Conservation (phyloP, 208 protist species). For the Acanthamoeba pearcei region DNA sequence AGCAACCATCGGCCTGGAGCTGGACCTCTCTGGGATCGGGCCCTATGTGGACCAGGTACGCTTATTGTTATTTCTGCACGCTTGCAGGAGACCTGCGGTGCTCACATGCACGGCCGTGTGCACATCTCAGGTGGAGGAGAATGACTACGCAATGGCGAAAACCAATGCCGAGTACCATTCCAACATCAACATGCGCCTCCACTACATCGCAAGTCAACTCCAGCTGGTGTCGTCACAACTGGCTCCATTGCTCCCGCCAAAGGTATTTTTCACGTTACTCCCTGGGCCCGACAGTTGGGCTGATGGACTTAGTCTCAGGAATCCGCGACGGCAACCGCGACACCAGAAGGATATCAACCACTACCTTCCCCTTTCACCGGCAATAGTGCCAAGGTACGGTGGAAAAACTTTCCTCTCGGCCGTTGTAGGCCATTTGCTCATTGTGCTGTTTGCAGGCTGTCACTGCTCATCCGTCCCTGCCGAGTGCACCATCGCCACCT, state of each 20-base stretch:
- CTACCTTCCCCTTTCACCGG: too few species aligned
- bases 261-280: too few species aligned
- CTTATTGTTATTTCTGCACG: neutral
- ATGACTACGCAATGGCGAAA: neutral
- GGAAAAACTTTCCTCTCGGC: too few species aligned
- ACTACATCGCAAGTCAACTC: neutral
- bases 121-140: slow-evolving; percentile 23
- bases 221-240: neutral
- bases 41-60: slow-evolving; percentile 10
- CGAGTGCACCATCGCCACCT: too few species aligned
- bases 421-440: too few species aligned
- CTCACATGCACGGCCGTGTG: neutral
- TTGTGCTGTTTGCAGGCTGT: too few species aligned
- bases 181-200: neutral
- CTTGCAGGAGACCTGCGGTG: neutral
- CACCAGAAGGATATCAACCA: too few species aligned
- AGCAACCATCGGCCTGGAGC: neutral
- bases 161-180: neutral
- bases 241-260: neutral
- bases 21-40: neutral
- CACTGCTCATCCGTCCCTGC: too few species aligned
- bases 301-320: too few species aligned
- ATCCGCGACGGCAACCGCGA: too few species aligned
- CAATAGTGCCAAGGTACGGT: too few species aligned
- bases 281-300: too few species aligned